Evolutionary conservation across 768 basidiomycete genomes (phyloP).

Genomic region (Leccinum disarticulatum): DNA sequence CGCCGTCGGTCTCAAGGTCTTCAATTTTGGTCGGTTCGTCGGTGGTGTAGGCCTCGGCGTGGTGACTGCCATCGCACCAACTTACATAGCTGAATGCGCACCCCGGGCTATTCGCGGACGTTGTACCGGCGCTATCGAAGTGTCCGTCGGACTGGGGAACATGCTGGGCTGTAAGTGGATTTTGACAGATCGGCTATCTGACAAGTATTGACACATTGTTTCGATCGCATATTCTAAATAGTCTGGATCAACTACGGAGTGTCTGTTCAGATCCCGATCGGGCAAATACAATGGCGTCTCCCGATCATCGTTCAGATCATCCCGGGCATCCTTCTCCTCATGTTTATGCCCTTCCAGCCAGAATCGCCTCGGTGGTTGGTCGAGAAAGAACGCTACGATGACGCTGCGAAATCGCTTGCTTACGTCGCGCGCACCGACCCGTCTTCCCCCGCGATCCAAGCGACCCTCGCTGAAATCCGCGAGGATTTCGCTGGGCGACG

Average conservation of each 20-base stretch:
- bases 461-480: conserved; percentile 36
- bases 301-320: conserved; percentile 40
- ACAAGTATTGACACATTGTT: neutral
- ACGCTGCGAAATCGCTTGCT: conserved; percentile 34
- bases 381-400: conserved; percentile 34
- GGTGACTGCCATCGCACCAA: conserved; percentile 36
- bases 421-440: conserved; percentile 27
- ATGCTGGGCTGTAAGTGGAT: conserved; percentile 36
- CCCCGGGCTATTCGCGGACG: conserved; percentile 39
- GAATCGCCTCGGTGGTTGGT: conserved; percentile 45
- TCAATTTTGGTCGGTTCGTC: conserved; percentile 43
- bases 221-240: conserved; percentile 5
- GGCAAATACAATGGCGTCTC: conserved; percentile 38
- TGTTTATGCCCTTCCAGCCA: conserved; percentile 38
- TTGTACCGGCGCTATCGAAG: conserved; percentile 35
- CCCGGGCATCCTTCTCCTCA: conserved; percentile 38
- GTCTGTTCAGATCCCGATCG: conserved; percentile 24
- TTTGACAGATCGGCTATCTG: neutral
- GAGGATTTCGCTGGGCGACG: conserved; percentile 36
- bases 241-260: conserved; percentile 40
- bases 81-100: conserved; percentile 39
- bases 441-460: conserved; percentile 28
- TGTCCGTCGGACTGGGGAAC: conserved; percentile 34
- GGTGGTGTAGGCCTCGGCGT: conserved; percentile 48
- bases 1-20: conserved; percentile 26